Evolutionary conservation across 1,139 yeast genomes (phyloP), one percentile per base, ranked within the genome.

Genomic region (Taphrina populina): DNA sequence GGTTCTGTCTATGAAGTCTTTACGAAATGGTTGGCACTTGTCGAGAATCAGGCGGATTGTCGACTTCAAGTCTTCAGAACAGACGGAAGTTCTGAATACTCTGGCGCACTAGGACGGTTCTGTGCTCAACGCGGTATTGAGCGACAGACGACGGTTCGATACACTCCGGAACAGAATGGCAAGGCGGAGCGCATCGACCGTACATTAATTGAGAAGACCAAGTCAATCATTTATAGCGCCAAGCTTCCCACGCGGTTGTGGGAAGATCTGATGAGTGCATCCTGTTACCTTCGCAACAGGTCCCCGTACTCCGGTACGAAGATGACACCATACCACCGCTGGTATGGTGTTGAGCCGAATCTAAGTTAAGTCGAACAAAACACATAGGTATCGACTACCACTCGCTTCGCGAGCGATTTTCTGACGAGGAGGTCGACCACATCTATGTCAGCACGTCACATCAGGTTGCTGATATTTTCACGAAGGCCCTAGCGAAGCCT

Each of bases 341-440:
- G 35, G 47, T 19, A 41, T 3, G 35, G 47, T 1, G 33, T 21
- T 19, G 8, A 10, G 17, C 37, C 24, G 29, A 44, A 17, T n/a
- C n/a, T n/a, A n/a, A n/a, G n/a, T n/a, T n/a, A n/a, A n/a, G 34
- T 13, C 19, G 59, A 19, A 60, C 64, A 34, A 62, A 60, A 33
- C 62, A 59, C 34, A 60, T 60, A 8, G 62, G 57, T 35, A 35
- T 61, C 2, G 37, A 29, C 20, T 47, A 52, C 37, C 64, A 62
- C 36, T 51, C 53, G 37, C 24, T 58, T 17, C 35, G 64, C 1
- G 36, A 41, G 15, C 29, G 24, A 11, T 21, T 40, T 10, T 23
- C 4, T 7, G 5, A n/a, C 5, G 5, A 15, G 4, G 23, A 6
- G 4, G 23, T 35, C 4, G 21, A 15, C 24, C 7, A 8, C 8